These are phyloP conservation scores for Thecaphora thlaspeos DNA, from an alignment of 1,284 basidiomycete genomes.

Conservation along the genomic window DNA sequence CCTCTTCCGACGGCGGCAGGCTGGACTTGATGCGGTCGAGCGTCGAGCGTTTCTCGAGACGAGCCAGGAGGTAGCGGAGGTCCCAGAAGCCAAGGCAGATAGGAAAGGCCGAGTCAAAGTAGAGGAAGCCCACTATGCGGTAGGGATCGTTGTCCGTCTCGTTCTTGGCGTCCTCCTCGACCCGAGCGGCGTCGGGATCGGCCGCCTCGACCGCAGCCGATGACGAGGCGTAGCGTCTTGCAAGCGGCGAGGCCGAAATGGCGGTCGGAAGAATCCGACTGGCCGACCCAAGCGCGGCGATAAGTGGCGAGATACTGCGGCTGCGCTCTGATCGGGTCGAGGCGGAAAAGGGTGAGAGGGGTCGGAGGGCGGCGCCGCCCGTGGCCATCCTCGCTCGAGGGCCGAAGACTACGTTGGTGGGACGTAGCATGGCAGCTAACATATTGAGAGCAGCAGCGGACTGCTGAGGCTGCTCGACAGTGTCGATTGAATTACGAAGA, in stretches of 20 bases:
- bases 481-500: too few species aligned
- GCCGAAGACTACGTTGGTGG: not conserved
- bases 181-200: slow-evolving; percentile 32
- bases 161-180: slow-evolving; percentile 26
- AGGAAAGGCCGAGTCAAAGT: slow-evolving; percentile 52
- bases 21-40: slow-evolving; percentile 34
- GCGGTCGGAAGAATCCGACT: too few species aligned
- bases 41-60: slow-evolving; percentile 25
- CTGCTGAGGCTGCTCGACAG: too few species aligned
- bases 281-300: too few species aligned
- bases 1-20: slow-evolving; percentile 27
- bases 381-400: not conserved
- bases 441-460: too few species aligned
- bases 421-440: not conserved
- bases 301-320: too few species aligned
- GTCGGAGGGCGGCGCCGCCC: too few species aligned
- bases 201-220: slow-evolving; percentile 22
- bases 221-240: not conserved
- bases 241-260: not conserved
- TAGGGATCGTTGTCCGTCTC: slow-evolving; percentile 35
- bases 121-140: slow-evolving; percentile 40
- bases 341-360: too few species aligned
- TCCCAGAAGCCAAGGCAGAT: slow-evolving; percentile 48
- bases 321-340: too few species aligned
- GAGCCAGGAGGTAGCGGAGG: slow-evolving; percentile 33